Conservation (phyloP, 352 stramenopile species). For the Pythium phragmitis region DNA sequence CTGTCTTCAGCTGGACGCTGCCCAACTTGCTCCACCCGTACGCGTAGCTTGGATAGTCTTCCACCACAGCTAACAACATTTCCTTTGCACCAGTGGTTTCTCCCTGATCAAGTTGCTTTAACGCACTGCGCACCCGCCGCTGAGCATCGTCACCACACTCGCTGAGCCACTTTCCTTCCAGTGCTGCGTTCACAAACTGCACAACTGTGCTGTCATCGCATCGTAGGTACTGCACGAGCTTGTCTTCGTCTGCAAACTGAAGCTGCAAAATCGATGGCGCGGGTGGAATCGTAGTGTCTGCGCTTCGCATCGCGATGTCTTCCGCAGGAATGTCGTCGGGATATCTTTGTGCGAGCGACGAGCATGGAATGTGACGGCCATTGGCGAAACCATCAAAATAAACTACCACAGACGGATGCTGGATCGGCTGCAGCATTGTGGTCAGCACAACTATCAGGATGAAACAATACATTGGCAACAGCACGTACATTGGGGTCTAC, state of each 20-base stretch:
- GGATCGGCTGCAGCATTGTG: conserved; percentile 36
- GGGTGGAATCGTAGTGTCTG: background rate
- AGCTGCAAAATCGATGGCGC: conserved; percentile 73
- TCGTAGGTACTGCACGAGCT: conserved; percentile 63
- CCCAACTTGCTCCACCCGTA: conserved; percentile 82
- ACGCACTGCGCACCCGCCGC: conserved; percentile 35
- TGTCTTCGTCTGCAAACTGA: conserved; percentile 60
- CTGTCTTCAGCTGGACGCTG: conserved; percentile 54
- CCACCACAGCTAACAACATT: conserved; percentile 47
- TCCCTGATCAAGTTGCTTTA: conserved; percentile 44
- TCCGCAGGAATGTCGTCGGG: conserved; percentile 42
- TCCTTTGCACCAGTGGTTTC: conserved; percentile 42
- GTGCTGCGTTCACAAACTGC: conserved; percentile 63
- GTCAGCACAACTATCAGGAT: background rate
- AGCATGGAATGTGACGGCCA: conserved; percentile 61
- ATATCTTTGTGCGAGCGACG: conserved; percentile 54
- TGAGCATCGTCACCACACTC: conserved; percentile 51
- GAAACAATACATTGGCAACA: background rate
- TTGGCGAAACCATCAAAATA: conserved; percentile 78
- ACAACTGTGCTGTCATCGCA: conserved; percentile 67
- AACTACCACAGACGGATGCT: conserved; percentile 62
- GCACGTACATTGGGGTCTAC: conserved; percentile 40
- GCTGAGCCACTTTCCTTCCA: conserved; percentile 74
- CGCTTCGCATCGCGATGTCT: background rate
- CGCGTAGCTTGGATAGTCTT: conserved; percentile 50